Conservation (phyloP, 257 asterid genomes). For the Henckelia pumila region DNA sequence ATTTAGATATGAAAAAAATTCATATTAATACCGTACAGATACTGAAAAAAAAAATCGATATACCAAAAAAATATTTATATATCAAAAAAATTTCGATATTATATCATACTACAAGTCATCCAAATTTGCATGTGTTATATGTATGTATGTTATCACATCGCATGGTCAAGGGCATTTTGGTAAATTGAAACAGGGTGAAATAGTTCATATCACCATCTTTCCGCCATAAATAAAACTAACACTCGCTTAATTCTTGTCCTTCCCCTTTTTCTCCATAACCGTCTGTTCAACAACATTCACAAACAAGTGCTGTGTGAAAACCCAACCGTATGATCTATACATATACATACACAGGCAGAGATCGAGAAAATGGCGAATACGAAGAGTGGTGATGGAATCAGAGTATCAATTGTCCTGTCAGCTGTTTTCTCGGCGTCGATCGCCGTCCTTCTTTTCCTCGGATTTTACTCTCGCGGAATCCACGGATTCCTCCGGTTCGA, state of each 20-base stretch:
- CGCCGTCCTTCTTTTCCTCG: conserved; percentile 24
- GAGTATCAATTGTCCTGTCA: conserved; percentile 22
- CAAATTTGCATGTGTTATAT: too few species aligned
- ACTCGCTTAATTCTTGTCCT: conserved; percentile 21
- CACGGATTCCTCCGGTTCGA: conserved; percentile 20
- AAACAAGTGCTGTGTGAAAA: conserved; percentile 6
- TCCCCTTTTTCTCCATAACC: conserved; percentile 33
- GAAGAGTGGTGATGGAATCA: conserved; percentile 19
- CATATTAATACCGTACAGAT: too few species aligned
- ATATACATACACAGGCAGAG: not conserved
- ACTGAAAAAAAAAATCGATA: too few species aligned
- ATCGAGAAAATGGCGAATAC: conserved; percentile 19
- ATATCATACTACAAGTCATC: too few species aligned
- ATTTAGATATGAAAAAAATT: too few species aligned
- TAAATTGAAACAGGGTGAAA: conserved; percentile 17
- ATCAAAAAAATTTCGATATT: too few species aligned
- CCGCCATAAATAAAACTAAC: conserved; percentile 17
- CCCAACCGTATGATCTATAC: not conserved
- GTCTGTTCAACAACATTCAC: conserved; percentile 39
- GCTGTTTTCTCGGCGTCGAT: conserved; percentile 24
- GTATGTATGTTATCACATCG: too few species aligned
- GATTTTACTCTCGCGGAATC: conserved; percentile 23
- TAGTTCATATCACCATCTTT: conserved; percentile 10
- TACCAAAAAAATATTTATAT: too few species aligned
- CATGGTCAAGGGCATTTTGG: conserved; percentile 2